Evolutionary conservation across 352 stramenopile species (phyloP).

Genomic region (Thraustochytrium sp.): DNA sequence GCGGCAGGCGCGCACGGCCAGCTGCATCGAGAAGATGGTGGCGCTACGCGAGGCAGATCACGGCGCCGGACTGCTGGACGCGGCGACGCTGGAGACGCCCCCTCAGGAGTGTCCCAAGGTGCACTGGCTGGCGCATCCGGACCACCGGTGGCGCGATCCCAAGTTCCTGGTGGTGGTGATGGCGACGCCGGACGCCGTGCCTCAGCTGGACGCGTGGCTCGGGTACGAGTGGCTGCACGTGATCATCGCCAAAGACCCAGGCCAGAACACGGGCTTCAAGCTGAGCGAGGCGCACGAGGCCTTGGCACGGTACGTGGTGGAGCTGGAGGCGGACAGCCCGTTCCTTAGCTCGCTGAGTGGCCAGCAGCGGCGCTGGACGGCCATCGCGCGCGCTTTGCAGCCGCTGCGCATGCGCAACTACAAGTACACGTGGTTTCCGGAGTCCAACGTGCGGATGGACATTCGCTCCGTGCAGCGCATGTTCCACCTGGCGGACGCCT

Average conservation of each 20-base stretch:
- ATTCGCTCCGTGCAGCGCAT: background rate
- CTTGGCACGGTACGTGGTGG: background rate
- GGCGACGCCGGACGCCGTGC: background rate
- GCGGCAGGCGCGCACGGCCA: background rate
- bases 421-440: conserved; percentile 21
- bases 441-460: conserved; percentile 7
- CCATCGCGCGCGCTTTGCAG: background rate
- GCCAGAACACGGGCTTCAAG: background rate
- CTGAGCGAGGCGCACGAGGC: background rate
- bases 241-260: background rate
- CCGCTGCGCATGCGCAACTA: conserved; percentile 16
- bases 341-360: background rate
- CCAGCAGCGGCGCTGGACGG: background rate
- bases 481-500: background rate
- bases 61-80: too few relatives aligned
- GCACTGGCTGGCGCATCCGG: background rate
- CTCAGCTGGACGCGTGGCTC: background rate
- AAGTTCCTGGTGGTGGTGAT: background rate
- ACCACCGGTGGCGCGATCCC: background rate
- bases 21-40: background rate
- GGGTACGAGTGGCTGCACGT: conserved; percentile 8
- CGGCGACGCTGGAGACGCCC: background rate
- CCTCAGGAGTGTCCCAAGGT: background rate
- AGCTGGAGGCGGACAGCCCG: background rate
- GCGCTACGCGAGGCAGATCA: too few relatives aligned